These are phyloP conservation scores for Houttuynia cordata DNA, from an alignment of 164 flowering plant species.

Conservation along the genomic window DNA sequence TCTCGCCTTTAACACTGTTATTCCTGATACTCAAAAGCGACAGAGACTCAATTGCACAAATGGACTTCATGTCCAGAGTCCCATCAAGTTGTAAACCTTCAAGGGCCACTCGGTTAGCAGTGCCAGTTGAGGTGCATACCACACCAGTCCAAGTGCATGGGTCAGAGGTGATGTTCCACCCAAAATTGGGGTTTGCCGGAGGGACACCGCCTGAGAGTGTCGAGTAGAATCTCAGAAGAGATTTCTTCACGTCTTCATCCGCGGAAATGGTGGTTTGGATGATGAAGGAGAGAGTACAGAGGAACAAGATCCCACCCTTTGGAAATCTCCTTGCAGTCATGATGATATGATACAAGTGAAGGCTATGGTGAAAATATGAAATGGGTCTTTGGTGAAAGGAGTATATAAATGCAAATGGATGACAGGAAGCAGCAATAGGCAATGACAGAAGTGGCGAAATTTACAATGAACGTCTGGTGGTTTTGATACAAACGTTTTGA, in stretches of 20 bases:
- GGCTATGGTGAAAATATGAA: too few species aligned
- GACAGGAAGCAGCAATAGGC: too few species aligned
- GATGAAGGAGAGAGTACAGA: conserved; percentile 14
- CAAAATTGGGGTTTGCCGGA: conserved; percentile 10
- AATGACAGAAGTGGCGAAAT: too few species aligned
- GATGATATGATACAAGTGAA: too few species aligned
- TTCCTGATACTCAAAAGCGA: conserved; percentile 22
- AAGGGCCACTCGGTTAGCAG: too few species aligned
- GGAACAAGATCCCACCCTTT: conserved; percentile 20
- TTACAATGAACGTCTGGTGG: too few species aligned
- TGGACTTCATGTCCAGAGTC: conserved; percentile 16
- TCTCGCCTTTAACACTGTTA: conserved; percentile 27
- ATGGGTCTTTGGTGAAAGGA: too few species aligned
- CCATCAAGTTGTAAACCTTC: conserved; percentile 21
- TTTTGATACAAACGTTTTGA: too few species aligned
- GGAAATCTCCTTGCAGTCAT: conserved; percentile 14
- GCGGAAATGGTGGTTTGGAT: conserved; percentile 16
- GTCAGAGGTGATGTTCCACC: conserved; percentile 31
- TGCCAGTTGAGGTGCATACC: too few species aligned
- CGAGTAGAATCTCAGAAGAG: conserved; percentile 20
- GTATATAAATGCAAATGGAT: too few species aligned
- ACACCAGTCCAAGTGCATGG: conserved; percentile 44
- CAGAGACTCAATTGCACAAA: conserved; percentile 26
- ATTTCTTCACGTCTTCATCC: conserved; percentile 7
- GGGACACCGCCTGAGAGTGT: conserved; percentile 10